These are phyloP conservation scores for Lepraria neglecta DNA, from an alignment of 495 filamentous ascomycete species.

Conservation along the genomic window DNA sequence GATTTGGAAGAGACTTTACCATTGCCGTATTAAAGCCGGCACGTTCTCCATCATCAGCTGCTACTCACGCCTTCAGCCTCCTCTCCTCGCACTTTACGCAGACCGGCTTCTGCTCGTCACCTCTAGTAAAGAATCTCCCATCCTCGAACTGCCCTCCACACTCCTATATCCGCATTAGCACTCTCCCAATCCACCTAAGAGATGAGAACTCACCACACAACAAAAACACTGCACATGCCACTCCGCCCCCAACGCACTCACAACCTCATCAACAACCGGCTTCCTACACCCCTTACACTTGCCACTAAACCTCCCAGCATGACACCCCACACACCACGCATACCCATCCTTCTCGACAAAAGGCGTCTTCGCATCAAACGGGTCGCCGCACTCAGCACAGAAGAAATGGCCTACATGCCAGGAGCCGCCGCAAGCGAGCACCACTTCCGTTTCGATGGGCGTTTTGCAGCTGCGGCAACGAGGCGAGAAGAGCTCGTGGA, in stretches of 20 bases:
- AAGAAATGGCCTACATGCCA: constrained; percentile 99
- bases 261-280: constrained; percentile 79
- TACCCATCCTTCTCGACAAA: constrained; percentile 99
- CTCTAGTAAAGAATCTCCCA: constrained; percentile 58
- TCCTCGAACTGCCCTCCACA: constrained; percentile 57
- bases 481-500: constrained; percentile 89
- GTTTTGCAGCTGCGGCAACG: constrained; percentile 95
- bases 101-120: constrained; percentile 51
- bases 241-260: constrained; percentile 80
- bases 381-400: constrained; percentile 97
- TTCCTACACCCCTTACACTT: constrained; percentile 81
- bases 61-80: constrained; percentile 49
- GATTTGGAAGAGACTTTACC: too few relatives aligned
- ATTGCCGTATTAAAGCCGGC: too few relatives aligned
- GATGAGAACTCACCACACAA: constrained; percentile 49
- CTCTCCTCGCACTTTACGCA: constrained; percentile 61
- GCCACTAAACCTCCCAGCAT: constrained; percentile 80
- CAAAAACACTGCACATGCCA: constrained; percentile 93
- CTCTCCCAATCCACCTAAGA: too few relatives aligned
- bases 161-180: constrained; percentile 39
- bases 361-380: constrained; percentile 72
- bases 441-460: constrained; percentile 93
- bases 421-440: constrained; percentile 85
- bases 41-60: too few relatives aligned
- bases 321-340: constrained; percentile 92